These are phyloP conservation scores for Trichoderma aggressivum DNA, from an alignment of 2,329 filamentous ascomycete species.

Conservation along the genomic window DNA sequence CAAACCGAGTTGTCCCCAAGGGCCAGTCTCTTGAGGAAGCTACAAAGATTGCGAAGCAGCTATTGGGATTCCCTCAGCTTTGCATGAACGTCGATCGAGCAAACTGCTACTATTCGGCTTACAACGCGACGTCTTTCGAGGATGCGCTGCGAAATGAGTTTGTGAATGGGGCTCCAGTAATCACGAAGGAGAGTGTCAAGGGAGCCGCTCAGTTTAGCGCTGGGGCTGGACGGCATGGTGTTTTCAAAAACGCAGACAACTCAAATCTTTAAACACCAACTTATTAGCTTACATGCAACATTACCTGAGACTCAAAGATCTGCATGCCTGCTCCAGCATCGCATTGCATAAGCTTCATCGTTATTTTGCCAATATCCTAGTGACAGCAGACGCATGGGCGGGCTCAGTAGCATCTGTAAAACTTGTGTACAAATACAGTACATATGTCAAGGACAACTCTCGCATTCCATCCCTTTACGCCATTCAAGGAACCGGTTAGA, in stretches of 20 bases:
- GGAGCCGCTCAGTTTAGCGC: constrained; percentile 7
- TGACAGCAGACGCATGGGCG: background rate
- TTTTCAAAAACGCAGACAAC: constrained; percentile 5
- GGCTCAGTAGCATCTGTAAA: no score
- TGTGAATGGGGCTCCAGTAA: background rate
- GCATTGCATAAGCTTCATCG: background rate
- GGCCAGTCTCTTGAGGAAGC: constrained; percentile 50
- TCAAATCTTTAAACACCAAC: background rate
- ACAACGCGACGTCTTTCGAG: constrained; percentile 45
- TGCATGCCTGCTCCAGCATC: background rate
- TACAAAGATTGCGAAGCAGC: constrained; percentile 41
- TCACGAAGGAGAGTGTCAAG: background rate
- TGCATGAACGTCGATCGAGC: constrained; percentile 51
- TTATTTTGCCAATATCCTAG: background rate
- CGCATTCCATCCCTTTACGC: background rate
- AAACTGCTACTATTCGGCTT: constrained; percentile 49
- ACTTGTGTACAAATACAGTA: no score
- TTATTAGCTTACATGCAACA: background rate
- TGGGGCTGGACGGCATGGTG: constrained; percentile 1
- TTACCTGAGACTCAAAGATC: background rate
- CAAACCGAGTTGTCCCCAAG: constrained; percentile 49
- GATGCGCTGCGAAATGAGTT: constrained; percentile 49
- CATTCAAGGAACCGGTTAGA: background rate
- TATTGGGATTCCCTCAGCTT: constrained; percentile 48
- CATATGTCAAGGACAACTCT: background rate